A percentile compares a stretch with the other conserved stretches of the same genome.
Conservation (phyloP, 2,329 filamentous ascomycete genomes). For the Chaetoscypha palmicola region DNA sequence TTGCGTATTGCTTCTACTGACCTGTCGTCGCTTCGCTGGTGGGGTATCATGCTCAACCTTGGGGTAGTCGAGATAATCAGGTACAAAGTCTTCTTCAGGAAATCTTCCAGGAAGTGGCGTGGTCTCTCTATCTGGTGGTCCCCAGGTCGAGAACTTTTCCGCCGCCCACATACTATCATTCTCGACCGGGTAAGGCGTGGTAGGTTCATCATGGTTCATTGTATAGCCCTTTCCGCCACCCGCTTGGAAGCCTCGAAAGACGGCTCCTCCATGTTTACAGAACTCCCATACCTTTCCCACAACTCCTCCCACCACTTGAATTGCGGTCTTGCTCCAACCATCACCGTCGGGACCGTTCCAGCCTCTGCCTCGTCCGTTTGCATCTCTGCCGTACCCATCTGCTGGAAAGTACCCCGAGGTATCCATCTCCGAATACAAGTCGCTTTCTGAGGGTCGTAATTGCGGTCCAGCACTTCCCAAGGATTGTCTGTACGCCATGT, state of each 20-base stretch:
- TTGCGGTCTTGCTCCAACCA: slow-evolving; percentile 52
- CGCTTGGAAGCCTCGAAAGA: slow-evolving; percentile 80
- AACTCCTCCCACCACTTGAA: slow-evolving; percentile 40
- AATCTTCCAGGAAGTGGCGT: slow-evolving; percentile 48
- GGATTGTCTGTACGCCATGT: slow-evolving; percentile 34
- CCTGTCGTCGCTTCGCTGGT: slow-evolving; percentile 41
- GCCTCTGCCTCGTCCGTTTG: slow-evolving; percentile 19
- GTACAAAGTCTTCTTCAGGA: slow-evolving; percentile 42
- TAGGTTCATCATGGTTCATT: slow-evolving; percentile 9
- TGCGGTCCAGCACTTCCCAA: slow-evolving; percentile 12
- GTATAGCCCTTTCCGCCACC: slow-evolving; percentile 69
- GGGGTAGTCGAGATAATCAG: slow-evolving; percentile 35
- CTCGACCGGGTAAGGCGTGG: slow-evolving; percentile 5
- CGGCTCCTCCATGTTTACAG: slow-evolving; percentile 53
- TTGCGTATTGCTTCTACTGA: slow-evolving; percentile 35
- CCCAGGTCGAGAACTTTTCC: slow-evolving; percentile 13
- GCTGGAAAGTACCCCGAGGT: slow-evolving; percentile 12
- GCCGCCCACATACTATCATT: slow-evolving; percentile 7
- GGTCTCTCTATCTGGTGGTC: slow-evolving; percentile 19
- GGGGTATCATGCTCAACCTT: slow-evolving; percentile 34
- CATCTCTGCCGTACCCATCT: slow-evolving; percentile 17
- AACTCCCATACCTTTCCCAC: slow-evolving; percentile 80
- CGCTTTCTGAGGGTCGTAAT: background rate
- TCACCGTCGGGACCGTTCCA: slow-evolving; percentile 23
- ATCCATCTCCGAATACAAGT: slow-evolving; percentile 12